Evolutionary conservation across 176 grass and related monocot genomes (phyloP).

Genomic region (Aegilops umbellulata): DNA sequence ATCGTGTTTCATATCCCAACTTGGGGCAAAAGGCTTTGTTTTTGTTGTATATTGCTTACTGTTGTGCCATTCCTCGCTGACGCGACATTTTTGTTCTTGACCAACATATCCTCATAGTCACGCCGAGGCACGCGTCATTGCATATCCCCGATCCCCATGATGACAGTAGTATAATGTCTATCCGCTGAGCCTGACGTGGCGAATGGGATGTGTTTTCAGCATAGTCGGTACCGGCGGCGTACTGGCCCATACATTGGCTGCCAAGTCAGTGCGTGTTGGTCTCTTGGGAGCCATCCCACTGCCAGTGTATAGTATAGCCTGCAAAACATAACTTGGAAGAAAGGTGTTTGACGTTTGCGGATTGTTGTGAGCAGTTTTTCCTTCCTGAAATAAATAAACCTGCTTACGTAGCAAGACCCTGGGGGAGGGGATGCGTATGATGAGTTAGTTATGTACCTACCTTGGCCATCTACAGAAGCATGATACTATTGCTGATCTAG

Average conservation of each 20-base stretch:
- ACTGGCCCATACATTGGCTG: constrained; percentile 18
- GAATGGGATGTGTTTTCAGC: background rate
- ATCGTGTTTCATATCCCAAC: too few species aligned
- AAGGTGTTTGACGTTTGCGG: background rate
- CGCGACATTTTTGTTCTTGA: background rate
- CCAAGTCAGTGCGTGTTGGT: constrained; percentile 21
- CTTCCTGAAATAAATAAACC: background rate
- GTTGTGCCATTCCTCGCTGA: background rate
- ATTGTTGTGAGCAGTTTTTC: background rate
- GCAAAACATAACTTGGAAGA: constrained; percentile 30
- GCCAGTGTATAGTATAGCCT: background rate
- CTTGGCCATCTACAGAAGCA: background rate
- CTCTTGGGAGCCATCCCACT: constrained; percentile 14
- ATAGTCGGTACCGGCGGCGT: background rate
- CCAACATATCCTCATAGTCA: background rate
- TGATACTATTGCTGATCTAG: too few species aligned
- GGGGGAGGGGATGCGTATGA: background rate
- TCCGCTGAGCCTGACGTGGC: background rate
- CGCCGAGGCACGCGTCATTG: background rate
- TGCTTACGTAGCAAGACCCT: background rate
- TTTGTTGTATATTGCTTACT: background rate
- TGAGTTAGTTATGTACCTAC: background rate
- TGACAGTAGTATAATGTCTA: background rate
- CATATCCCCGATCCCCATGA: background rate
- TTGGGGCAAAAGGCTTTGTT: too few species aligned